Conservation (phyloP, 495 filamentous ascomycete species). For the Xylaria cubensis region DNA sequence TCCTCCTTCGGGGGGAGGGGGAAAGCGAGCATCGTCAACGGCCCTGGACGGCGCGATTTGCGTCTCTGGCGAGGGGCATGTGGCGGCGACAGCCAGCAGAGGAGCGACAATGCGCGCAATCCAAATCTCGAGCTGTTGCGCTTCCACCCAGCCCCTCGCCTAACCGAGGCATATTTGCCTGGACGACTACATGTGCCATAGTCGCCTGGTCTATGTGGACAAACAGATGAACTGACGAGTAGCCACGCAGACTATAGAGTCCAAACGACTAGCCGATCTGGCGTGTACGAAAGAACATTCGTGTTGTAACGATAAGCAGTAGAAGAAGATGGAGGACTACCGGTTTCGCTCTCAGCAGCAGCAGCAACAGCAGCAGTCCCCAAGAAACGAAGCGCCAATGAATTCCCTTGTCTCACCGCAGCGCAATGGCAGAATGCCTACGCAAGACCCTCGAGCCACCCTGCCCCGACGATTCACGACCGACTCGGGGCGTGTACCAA, state of each 20-base stretch:
- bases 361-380: constrained; percentile 62
- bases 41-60: constrained; percentile 15
- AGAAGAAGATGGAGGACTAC: constrained; percentile 66
- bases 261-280: constrained; percentile 46
- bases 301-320: constrained; percentile 48
- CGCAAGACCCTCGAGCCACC: constrained; percentile 70
- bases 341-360: constrained; percentile 74
- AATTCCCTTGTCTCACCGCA: constrained; percentile 73
- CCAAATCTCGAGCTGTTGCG: constrained; percentile 3
- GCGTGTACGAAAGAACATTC: constrained; percentile 54
- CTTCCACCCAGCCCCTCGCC: not conserved
- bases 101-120: not conserved
- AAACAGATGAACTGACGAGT: constrained; percentile 25
- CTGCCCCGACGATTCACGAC: constrained; percentile 94
- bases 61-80: constrained; percentile 7
- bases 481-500: constrained; percentile 84
- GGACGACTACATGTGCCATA: not conserved
- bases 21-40: constrained; percentile 9
- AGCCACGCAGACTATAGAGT: constrained; percentile 41
- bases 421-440: constrained; percentile 67
- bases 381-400: constrained; percentile 72
- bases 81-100: not conserved
- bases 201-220: not conserved
- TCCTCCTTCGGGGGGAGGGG: not conserved
- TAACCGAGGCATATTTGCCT: constrained; percentile 14